Evolutionary conservation across 2,329 filamentous ascomycete genomes (phyloP).

Genomic region (Parastagonospora avenae): DNA sequence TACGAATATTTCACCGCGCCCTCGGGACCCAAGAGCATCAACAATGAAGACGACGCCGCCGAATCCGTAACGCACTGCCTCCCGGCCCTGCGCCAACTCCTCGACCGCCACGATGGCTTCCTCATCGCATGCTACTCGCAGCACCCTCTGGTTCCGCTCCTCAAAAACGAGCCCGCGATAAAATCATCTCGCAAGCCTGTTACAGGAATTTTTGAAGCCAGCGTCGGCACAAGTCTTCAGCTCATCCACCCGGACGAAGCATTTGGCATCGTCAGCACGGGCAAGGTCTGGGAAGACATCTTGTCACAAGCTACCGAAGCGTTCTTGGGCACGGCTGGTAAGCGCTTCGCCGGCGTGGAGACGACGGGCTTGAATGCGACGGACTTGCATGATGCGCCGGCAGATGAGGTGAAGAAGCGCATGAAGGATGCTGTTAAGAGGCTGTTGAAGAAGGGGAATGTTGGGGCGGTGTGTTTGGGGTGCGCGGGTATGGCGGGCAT

Average conservation of each 20-base stretch:
- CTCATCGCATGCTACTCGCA: slow-evolving; percentile 88
- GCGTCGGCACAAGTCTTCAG: slow-evolving; percentile 68
- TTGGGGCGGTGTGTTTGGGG: slow-evolving; percentile 78
- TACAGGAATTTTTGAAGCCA: slow-evolving; percentile 87
- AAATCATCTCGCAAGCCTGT: slow-evolving; percentile 58
- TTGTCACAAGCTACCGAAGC: slow-evolving; percentile 67
- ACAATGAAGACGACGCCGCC: slow-evolving; percentile 71
- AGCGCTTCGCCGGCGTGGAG: slow-evolving; percentile 76
- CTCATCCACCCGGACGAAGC: slow-evolving; percentile 55
- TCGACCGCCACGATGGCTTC: slow-evolving; percentile 70
- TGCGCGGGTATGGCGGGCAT: slow-evolving; percentile 92
- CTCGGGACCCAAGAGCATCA: slow-evolving; percentile 73
- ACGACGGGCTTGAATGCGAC: slow-evolving; percentile 81
- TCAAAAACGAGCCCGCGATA: slow-evolving; percentile 55
- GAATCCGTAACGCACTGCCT: slow-evolving; percentile 68
- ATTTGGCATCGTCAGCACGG: slow-evolving; percentile 91
- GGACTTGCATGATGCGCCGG: slow-evolving; percentile 74
- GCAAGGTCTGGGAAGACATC: slow-evolving; percentile 79
- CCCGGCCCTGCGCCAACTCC: slow-evolving; percentile 55
- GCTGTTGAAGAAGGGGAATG: slow-evolving; percentile 62
- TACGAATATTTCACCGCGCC: slow-evolving; percentile 72
- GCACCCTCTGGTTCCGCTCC: slow-evolving; percentile 72
- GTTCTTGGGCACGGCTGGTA: slow-evolving; percentile 62
- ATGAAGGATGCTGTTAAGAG: slow-evolving; percentile 73
- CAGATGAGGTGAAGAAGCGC: slow-evolving; percentile 66